Evolutionary conservation across 2,329 filamentous ascomycete species (phyloP).

Genomic region (Mycogone perniciosa): DNA sequence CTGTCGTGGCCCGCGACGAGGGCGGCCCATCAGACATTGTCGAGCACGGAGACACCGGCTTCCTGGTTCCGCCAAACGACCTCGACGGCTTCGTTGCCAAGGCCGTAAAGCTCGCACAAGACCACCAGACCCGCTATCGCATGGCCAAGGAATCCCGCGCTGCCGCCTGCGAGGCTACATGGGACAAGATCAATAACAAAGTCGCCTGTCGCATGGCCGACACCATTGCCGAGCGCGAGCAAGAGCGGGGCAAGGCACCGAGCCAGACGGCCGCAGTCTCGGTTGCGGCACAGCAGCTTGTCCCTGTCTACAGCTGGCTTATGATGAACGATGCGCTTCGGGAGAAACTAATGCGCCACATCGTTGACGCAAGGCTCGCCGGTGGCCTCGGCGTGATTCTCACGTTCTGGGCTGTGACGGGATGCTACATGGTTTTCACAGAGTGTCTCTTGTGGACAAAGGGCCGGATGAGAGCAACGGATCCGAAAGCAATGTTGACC

Average conservation of each 20-base stretch:
- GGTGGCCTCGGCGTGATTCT: conserved; percentile 41
- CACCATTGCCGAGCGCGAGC: conserved; percentile 41
- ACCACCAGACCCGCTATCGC: conserved; percentile 35
- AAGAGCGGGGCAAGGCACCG: conserved; percentile 20
- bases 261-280: conserved; percentile 14
- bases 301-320: conserved; percentile 40
- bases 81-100: conserved; percentile 51
- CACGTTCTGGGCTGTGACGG: conserved; percentile 43
- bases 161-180: conserved; percentile 58
- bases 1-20: conserved; percentile 62
- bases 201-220: conserved; percentile 59
- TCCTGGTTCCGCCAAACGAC: conserved; percentile 53
- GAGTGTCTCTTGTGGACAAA: conserved; percentile 37
- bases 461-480: conserved; percentile 24
- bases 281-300: conserved; percentile 23
- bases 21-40: conserved; percentile 65
- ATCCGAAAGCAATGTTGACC: conserved; percentile 16
- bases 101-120: conserved; percentile 42
- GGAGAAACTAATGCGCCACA: conserved; percentile 26
- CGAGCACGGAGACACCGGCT: conserved; percentile 52
- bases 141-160: conserved; percentile 45
- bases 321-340: conserved; percentile 35
- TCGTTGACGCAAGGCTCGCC: conserved; percentile 39
- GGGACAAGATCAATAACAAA: conserved; percentile 66
- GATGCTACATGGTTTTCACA: conserved; percentile 43